These are phyloP conservation scores for Aspergillus incahuasiensis DNA, from an alignment of 495 filamentous ascomycete species.

Conservation along the genomic window DNA sequence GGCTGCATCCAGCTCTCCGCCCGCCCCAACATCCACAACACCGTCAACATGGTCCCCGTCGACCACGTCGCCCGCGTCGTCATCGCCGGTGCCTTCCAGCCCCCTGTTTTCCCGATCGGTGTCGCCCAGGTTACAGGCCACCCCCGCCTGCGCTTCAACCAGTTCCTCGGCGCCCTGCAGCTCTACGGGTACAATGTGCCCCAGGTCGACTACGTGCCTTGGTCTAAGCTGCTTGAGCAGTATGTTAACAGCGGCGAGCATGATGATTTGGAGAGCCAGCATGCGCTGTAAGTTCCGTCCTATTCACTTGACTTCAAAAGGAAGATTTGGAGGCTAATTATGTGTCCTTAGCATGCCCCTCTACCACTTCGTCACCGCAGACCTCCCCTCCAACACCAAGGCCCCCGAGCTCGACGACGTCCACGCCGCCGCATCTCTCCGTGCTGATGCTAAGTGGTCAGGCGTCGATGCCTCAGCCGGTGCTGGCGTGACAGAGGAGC, in stretches of 20 bases:
- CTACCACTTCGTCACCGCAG: conserved; percentile 75
- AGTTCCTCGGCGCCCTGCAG: conserved; percentile 67
- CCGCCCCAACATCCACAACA: conserved; percentile 77
- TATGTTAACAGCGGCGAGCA: conserved; percentile 60
- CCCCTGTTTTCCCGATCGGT: conserved; percentile 45
- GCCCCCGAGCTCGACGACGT: conserved; percentile 77
- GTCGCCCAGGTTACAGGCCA: conserved; percentile 78
- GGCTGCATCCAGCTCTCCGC: conserved; percentile 75
- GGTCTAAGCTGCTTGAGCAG: conserved; percentile 50
- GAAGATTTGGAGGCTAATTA: background rate
- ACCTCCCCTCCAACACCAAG: conserved; percentile 72
- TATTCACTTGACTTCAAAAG: background rate
- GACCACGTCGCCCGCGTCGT: conserved; percentile 77
- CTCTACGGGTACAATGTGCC: conserved; percentile 73
- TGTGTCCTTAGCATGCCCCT: conserved; percentile 60
- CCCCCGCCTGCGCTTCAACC: conserved; percentile 73
- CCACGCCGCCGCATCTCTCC: conserved; percentile 62
- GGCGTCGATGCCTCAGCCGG: conserved; percentile 60
- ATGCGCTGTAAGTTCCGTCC: conserved; percentile 49
- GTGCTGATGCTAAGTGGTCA: conserved; percentile 58
- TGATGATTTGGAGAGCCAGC: conserved; percentile 56
- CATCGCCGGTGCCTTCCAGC: conserved; percentile 64
- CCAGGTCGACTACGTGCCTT: conserved; percentile 58
- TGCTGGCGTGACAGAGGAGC: conserved; percentile 59
- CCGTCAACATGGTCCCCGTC: conserved; percentile 87